Conservation (phyloP, 768 basidiomycete genomes). For the Trametes elegans region DNA sequence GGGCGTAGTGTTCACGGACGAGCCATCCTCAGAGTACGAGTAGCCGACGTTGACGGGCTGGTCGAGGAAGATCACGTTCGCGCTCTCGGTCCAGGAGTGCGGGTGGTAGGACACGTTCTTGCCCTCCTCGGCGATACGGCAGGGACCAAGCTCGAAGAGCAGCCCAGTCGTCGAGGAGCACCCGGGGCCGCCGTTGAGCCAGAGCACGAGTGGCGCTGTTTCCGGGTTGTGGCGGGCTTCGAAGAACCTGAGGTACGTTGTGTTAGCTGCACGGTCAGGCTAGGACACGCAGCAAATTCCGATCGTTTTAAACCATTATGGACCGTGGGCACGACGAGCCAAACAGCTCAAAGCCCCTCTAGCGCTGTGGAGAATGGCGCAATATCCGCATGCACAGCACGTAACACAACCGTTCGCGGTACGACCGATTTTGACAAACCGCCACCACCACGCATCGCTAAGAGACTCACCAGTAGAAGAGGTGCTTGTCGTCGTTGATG, state of each 20-base stretch:
- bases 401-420: too few species aligned
- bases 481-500: conserved; percentile 49
- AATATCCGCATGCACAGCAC: too few species aligned
- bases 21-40: conserved; percentile 78
- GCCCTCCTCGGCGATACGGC: conserved; percentile 67
- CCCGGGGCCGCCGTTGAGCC: conserved; percentile 78
- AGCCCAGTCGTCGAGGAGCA: conserved; percentile 61
- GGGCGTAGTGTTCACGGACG: conserved; percentile 74
- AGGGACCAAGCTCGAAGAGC: conserved; percentile 91
- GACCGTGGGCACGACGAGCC: too few species aligned
- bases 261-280: not conserved
- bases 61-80: conserved; percentile 75
- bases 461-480: conserved; percentile 54
- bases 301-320: too few species aligned
- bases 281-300: too few species aligned
- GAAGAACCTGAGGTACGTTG: conserved; percentile 64
- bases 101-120: conserved; percentile 70
- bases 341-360: too few species aligned
- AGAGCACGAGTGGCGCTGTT: conserved; percentile 80
- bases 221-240: conserved; percentile 75
- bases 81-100: conserved; percentile 81
- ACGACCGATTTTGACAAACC: too few species aligned
- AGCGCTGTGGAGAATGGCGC: too few species aligned
- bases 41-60: conserved; percentile 89
- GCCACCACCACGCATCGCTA: not conserved